Evolutionary conservation across 1,139 yeast genomes (phyloP), one percentile per base, ranked within the genome.

Genomic region (Nadsonia commutata): DNA sequence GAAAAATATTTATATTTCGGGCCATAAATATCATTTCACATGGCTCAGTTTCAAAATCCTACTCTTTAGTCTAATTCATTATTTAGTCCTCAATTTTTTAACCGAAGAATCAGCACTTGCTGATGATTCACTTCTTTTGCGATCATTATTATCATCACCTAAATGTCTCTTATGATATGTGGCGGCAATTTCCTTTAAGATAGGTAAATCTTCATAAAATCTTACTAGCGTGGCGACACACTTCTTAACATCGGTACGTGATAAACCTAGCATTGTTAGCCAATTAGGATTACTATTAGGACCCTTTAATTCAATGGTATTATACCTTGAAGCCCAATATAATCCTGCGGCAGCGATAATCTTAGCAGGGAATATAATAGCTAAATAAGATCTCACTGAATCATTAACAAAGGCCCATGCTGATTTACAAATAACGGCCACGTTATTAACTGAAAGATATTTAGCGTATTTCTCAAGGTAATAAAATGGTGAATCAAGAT

Each of bases 401-500:
- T 67, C 71, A 43, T 64, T 64, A 40, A 67, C 51, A 47, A 64
- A 67, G 8, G 56, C 53, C 55, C 65, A 61, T 0, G 70, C 67
- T n/a, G 56, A 44, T 36, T 54, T 52, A 36, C 57, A 53, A 9
- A 64, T 47, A 5, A 51, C 50, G 16, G 54, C 50, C 11, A 52
- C 53, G 17, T 53, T 46, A 20, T 50, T 49, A 23, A 54, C 44
- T 9, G 51, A 52, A 40, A 59, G 50, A 38, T 56, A 51, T 20
- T 48, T 48, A 22, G 60, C 51, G 42, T 56, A 52, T n/a, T 45
- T 42, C 16, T 52, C 45, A 37, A 60, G 48, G 18, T 49, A 42
- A 36, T 56, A 59, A 48, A 70, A 72, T 1, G 77, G 76, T 19
- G 65, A 63, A 16, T 60, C 62, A 13, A 70, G 58, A 2, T 62